phyloP scores from a whole-genome alignment of 495 filamentous ascomycete genomes.

The Aspergillus diversus region DNA sequence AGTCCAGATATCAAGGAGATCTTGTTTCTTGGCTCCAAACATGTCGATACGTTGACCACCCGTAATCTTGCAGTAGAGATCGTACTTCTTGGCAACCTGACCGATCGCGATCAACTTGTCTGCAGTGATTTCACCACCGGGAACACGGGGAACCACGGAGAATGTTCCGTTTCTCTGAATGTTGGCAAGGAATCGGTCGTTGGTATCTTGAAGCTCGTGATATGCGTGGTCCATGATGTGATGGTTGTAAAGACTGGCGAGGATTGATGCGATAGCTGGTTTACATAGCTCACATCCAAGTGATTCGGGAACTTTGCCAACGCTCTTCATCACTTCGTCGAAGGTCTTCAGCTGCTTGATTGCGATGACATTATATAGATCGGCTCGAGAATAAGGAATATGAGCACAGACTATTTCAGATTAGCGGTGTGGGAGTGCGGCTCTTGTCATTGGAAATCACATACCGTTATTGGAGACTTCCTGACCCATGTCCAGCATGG shows the following conservation, averaged over 20 bases:
- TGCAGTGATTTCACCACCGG: constrained; percentile 89
- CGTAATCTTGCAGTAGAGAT: constrained; percentile 93
- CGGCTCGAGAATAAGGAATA: constrained; percentile 83
- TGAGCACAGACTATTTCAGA: constrained; percentile 69
- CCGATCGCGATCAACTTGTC: constrained; percentile 90
- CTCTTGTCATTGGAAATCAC: constrained; percentile 20
- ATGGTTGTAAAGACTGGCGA: constrained; percentile 82
- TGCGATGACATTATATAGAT: constrained; percentile 88
- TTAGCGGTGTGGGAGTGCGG: not conserved
- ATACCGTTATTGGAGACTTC: constrained; percentile 82
- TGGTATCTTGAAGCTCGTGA: constrained; percentile 90
- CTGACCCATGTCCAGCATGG: constrained; percentile 87
- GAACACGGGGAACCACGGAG: constrained; percentile 83
- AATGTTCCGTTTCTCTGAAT: constrained; percentile 95
- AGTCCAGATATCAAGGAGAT: constrained; percentile 88
- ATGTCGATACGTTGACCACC: constrained; percentile 95
- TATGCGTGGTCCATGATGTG: constrained; percentile 77
- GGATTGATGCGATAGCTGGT: constrained; percentile 82
- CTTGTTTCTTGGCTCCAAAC: constrained; percentile 93
- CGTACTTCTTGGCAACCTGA: constrained; percentile 84
- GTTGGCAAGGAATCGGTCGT: constrained; percentile 91
- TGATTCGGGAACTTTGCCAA: constrained; percentile 72
- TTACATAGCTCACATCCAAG: constrained; percentile 94
- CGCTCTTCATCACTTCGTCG: constrained; percentile 78
- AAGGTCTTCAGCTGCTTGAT: constrained; percentile 80